A percentile compares a stretch with the other conserved stretches of the same genome.
Conservation (phyloP, 2,329 filamentous ascomycete species). For the Dactylellina sp. region DNA sequence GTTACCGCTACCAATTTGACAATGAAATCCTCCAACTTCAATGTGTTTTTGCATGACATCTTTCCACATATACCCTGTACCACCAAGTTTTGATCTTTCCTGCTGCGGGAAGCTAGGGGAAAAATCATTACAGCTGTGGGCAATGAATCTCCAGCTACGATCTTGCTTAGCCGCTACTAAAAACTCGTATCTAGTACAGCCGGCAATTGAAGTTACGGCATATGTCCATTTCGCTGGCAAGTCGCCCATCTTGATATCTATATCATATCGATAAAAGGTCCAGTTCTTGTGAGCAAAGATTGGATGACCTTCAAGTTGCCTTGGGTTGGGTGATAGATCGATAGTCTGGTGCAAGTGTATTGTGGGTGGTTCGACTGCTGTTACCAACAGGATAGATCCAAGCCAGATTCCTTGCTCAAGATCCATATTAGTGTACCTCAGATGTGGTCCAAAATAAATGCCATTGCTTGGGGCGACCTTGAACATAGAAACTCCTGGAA, state of each 20-base stretch:
- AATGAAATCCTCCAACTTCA: conserved; percentile 94
- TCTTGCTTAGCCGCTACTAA: conserved; percentile 90
- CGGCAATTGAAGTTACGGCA: conserved; percentile 94
- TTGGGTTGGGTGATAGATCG: conserved; percentile 91
- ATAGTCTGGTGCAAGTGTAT: conserved; percentile 93
- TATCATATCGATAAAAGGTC: conserved; percentile 94
- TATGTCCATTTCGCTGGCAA: conserved; percentile 92
- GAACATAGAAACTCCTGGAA: conserved; percentile 90
- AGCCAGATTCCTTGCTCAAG: conserved; percentile 89
- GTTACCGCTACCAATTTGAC: conserved; percentile 89
- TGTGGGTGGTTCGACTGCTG: conserved; percentile 89
- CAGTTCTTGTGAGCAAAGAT: conserved; percentile 93
- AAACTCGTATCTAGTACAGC: conserved; percentile 98
- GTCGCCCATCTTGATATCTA: conserved; percentile 91
- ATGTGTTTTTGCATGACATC: conserved; percentile 97
- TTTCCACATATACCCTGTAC: conserved; percentile 97
- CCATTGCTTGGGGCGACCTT: conserved; percentile 93
- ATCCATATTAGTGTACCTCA: conserved; percentile 98
- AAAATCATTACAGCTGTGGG: conserved; percentile 96
- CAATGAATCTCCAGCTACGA: conserved; percentile 93
- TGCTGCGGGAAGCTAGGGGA: conserved; percentile 85
- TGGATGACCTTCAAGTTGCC: conserved; percentile 82
- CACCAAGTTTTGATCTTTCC: conserved; percentile 85
- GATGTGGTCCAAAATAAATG: conserved; percentile 96
- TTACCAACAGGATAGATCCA: conserved; percentile 92